These are phyloP conservation scores for Phaeosphaeriaceae sp. DNA, from an alignment of 2,329 filamentous ascomycete species.

Conservation along the genomic window DNA sequence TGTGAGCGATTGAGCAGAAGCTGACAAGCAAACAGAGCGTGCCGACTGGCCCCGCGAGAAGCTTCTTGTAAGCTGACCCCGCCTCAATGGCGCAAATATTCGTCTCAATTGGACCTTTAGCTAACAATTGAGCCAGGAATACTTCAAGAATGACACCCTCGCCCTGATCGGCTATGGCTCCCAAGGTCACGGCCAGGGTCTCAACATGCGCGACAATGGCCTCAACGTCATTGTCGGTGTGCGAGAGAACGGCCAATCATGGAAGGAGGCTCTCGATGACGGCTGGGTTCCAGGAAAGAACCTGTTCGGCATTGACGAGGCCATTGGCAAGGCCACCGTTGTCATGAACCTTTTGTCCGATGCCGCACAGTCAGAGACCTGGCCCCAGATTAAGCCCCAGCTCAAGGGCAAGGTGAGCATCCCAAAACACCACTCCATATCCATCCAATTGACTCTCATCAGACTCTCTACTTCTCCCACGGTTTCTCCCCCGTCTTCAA, in stretches of 20 bases:
- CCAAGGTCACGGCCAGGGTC: conserved; percentile 97
- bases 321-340: conserved; percentile 90
- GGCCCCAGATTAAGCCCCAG: conserved; percentile 97
- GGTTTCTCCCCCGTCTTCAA: conserved; percentile 99
- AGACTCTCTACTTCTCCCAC: conserved; percentile 99
- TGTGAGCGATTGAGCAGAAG: conserved; percentile 25
- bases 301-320: conserved; percentile 97
- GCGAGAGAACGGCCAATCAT: conserved; percentile 96
- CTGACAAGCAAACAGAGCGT: conserved; percentile 72
- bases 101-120: conserved; percentile 12
- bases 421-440: conserved; percentile 27
- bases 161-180: conserved; percentile 98
- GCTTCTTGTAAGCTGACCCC: conserved; percentile 77
- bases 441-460: conserved; percentile 15
- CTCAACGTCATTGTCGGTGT: conserved; percentile 99
- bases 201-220: conserved; percentile 99
- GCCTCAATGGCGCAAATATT: conserved; percentile 23
- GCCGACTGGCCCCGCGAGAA: conserved; percentile 98
- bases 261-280: conserved; percentile 96
- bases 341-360: conserved; percentile 99
- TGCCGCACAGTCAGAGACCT: conserved; percentile 97
- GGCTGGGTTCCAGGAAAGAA: conserved; percentile 99
- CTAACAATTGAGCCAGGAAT: conserved; percentile 70
- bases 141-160: conserved; percentile 99
- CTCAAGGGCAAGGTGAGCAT: conserved; percentile 90